Base-by-base conservation (phyloP, 1,139 yeast species). In the Wickerhamiella pararugosa region DNA sequence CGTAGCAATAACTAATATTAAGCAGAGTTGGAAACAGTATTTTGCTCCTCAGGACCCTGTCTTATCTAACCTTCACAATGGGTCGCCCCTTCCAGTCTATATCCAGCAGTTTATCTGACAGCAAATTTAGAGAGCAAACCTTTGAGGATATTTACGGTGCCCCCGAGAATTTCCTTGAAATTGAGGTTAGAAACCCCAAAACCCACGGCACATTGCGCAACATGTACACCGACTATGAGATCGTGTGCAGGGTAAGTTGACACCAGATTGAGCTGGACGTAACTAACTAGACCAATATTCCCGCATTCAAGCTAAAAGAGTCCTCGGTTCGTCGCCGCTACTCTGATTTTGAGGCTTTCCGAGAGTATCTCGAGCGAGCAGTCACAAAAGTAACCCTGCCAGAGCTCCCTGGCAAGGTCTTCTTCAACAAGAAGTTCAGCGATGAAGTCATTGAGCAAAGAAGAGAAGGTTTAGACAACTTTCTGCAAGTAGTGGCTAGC, bases 91-190 rank as follows among this genome's bases (percentile, higher is more conserved):
- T 15, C 21, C 21, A 15, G 21, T 15, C 21, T 15, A 15, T 15
- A 15, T 15, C 21, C 21, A 15, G 21, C 21, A 15, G 21, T 15
- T 15, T 15, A 15, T 15, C 21, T 15, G 21, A 15, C 21, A 15
- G 21, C 21, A 15, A 15, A 15, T 15, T 15, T 15, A 15, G 21
- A 15, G 21, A 15, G 49, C 93, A 81, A 58, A 71, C 84, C 7
- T 78, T 77, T 59, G 82, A 75, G 50, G 94, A 84, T 54, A 71
- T 82, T 37, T 90, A 90, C 55, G 94, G 93, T 1, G 94, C 82
- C 52, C 97, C 97, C 0, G 98, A 90, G 60, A 84, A 86, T 62
- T 84, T 86, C 55, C 69, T 90, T 37, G 98, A 90, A 61, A 78
- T 92, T 34, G 97, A 87, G 60, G 94, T 79, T 43, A 65, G 72